Conservation (phyloP, 2,329 filamentous ascomycete genomes). For the Lasiodiplodia gonubiensis region DNA sequence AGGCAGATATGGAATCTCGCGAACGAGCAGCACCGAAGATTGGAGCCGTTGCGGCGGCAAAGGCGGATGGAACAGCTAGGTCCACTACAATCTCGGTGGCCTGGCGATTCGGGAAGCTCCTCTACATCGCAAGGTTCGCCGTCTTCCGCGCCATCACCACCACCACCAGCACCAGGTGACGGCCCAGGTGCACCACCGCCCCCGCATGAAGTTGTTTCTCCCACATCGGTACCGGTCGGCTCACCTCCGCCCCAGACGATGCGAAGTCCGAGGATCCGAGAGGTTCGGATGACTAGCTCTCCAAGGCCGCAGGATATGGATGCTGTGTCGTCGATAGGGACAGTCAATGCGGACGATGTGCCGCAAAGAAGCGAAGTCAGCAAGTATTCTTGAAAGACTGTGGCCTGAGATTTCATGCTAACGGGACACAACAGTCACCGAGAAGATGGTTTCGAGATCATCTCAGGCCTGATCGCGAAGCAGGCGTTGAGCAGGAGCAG, state of each 20-base stretch:
- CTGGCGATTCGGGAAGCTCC: not conserved
- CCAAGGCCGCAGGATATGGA: not conserved
- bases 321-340: not conserved
- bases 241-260: not conserved
- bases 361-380: not conserved
- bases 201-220: not conserved
- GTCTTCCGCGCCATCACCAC: not conserved
- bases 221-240: not conserved
- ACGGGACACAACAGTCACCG: not conserved
- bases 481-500: not conserved
- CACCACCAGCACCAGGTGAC: not conserved
- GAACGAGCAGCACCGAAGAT: not conserved
- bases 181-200: not conserved
- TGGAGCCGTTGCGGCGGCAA: not conserved
- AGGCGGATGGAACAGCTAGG: not conserved
- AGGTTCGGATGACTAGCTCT: not conserved
- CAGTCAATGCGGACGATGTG: not conserved
- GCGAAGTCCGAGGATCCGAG: not conserved
- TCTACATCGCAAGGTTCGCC: not conserved
- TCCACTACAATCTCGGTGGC: not conserved
- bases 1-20: not conserved
- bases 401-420: not conserved
- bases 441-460: not conserved
- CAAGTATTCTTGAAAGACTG: not conserved
- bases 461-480: not conserved